Base-by-base conservation (phyloP, 78 protist species). In the Salpingoeca rosetta region DNA sequence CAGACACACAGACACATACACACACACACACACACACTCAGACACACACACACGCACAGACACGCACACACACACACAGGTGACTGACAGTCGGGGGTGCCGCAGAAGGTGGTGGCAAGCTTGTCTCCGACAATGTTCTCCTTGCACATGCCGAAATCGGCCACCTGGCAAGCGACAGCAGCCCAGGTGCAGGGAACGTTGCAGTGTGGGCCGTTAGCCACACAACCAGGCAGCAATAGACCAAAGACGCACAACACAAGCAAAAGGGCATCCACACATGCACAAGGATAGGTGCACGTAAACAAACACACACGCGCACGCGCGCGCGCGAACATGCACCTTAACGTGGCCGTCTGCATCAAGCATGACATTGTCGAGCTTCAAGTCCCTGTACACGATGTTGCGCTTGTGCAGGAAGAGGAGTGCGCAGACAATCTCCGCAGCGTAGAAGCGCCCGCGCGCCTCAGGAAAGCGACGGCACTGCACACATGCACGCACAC, bases 41-140 rank as follows among this genome's bases (percentile, higher is more conserved):
- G 31, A 51, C 65, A 51, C 65, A 51, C 65, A 51, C 65, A 51
- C 65, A 51, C 65, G 17, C 65, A 51, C 65, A 51, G 31, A 51
- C 65, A 51, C 65, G 17, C 65, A 51, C 65, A 51, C 65, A 51
- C 65, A 51, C 65, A 51, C 65, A 51, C n/a, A n/a, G n/a, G n/a
- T n/a, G n/a, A n/a, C n/a, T n/a, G n/a, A n/a, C n/a, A 88, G 28
- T 81, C 65, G n/a, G 82, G 84, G 72, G 91, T 79, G 56, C 91
- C 91, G 44, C 91, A 88, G 3, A 84, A 75, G 36, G 91, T 81
- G 43, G 24, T 0, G 25, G 86, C 40, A 12, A 3, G 3, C 56
- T 27, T 24, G n/a, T 27, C 43, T 11, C 22, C 3, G 57, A 11
- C 10, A 27, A 44, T 25, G 57, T 1, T 28, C 36, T 78, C 56